Evolutionary conservation across 2,329 filamentous ascomycete species (phyloP), one percentile per base, ranked within the genome.

Genomic region (Ophiosphaerella narmari): DNA sequence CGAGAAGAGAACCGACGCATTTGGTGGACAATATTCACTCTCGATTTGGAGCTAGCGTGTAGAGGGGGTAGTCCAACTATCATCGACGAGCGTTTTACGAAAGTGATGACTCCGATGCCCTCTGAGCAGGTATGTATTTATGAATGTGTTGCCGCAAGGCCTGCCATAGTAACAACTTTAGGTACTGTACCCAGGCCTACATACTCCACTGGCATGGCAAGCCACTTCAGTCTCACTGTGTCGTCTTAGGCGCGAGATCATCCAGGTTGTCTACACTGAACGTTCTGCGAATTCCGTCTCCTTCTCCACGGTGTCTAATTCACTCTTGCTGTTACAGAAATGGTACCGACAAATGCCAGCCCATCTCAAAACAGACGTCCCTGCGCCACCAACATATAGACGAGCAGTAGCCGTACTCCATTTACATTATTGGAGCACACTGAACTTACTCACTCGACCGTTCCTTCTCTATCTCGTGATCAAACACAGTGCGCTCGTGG

Each of bases 21-120:
- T 38, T 73, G 71, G 71, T 73, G 70, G 70, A 71, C 71, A 7
- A 43, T 73, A 8, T 72, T 68, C 38, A 62, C 55, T 1, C 67
- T 73, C 3, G 71, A 73, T 34, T 63, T 70, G 42, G 71, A 73
- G 35, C 59, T 72, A 36, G 69, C 69, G 0, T 66, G 67, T n/a
- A 57, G 70, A 55, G 66, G 69, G 26, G 71, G 71, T 5, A 71
- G 64, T 38, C 71, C 71, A 4, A 65, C 59, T 8, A 46, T 71
- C 8, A 65, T 73, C 12, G 69, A 73, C 33, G 71, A 73, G 33
- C 58, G 67, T 7, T 60, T 62, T 16, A 54, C 71, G 4, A 66
- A 62, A 26, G 63, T 72, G 9, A 63, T 63, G 2, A 72, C 69
- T 1, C 59, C 61, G 1, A 54, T 66, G 38, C 63, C 70, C 1